Evolutionary conservation across 1,284 basidiomycete species (phyloP), one percentile per base, ranked within the genome.

Genomic region (Cronartium quercuum): DNA sequence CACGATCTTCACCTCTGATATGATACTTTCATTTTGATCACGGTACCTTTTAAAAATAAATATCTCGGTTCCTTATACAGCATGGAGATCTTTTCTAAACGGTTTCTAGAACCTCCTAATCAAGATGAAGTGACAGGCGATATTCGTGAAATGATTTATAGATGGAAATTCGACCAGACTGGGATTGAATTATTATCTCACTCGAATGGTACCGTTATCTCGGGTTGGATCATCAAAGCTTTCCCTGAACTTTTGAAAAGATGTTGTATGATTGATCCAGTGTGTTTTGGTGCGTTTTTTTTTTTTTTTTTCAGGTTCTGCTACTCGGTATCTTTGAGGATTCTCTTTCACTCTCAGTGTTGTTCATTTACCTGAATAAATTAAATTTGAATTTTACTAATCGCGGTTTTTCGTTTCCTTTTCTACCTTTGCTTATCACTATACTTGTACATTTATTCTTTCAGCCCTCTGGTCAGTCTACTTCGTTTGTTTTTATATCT

Each of bases 261-360:
- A 35, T 60, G 37, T 51, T 74, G 71, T 29, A 40, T 74, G 76
- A 10, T 58, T 55, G 38, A 78, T 76, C 55, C 79, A 78, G 68
- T 77, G 79, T 67, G 78, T 78, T 68, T 69, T 78, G 10, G 76
- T 80, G 18, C 78, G 80, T 79, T 77, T 79, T 21, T 47, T 58
- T 41, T 74, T 35, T 68, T 44, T 42, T 75, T 12, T 62, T 18
- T 1, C 0, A 62, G 21, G 21, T 15, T 2, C 13, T 15, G 21
- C 13, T 51, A 51, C 13, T 15, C 13, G 13, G 21, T 15, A 51
- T 15, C 13, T 15, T 62, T 18, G n/a, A 3, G 2, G 2, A 62
- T 38, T 34, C 10, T 15, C 1, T 13, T 38, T 24, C 29, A 37
- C 12, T 1, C 12, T 7, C 21, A 51, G n/a, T n/a, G 21, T n/a